Evolutionary conservation across 257 asterid genomes (phyloP).

Genomic region (Coffea canephora): DNA sequence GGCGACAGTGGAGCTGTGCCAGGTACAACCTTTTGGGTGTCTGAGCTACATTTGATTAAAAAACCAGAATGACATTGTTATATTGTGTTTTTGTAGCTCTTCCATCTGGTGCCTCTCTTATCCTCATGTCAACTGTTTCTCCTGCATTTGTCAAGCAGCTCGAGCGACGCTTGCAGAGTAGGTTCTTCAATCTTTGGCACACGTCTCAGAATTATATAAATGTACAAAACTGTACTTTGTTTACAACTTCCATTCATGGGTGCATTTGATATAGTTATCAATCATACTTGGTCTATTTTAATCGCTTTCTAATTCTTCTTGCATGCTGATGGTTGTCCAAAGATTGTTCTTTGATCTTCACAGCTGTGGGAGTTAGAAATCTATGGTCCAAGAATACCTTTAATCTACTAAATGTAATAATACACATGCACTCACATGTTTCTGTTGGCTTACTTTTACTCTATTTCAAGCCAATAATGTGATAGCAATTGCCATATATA

Average conservation of each 20-base stretch:
- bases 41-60: conserved; percentile 13
- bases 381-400: background rate
- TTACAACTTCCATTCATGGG: background rate
- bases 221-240: background rate
- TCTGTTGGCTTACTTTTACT: background rate
- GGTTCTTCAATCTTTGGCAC: conserved; percentile 28
- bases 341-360: background rate
- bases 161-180: conserved; percentile 78
- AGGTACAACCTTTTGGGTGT: conserved; percentile 42
- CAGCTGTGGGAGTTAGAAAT: background rate
- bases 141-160: conserved; percentile 87
- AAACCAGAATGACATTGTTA: conserved; percentile 29
- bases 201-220: background rate
- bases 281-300: background rate
- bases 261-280: background rate
- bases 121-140: conserved; percentile 93
- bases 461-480: background rate
- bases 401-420: background rate
- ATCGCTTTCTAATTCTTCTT: background rate
- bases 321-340: background rate
- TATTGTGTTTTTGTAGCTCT: conserved; percentile 58
- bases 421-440: background rate
- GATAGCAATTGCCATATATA: background rate
- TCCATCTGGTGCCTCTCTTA: conserved; percentile 76
- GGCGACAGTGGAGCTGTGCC: conserved; percentile 82